Percentiles rank a stretch among this genome's conserved stretches.
Evolutionary conservation across 176 grass and related monocot species (phyloP).

Genomic region (Cymbopogon citratus): DNA sequence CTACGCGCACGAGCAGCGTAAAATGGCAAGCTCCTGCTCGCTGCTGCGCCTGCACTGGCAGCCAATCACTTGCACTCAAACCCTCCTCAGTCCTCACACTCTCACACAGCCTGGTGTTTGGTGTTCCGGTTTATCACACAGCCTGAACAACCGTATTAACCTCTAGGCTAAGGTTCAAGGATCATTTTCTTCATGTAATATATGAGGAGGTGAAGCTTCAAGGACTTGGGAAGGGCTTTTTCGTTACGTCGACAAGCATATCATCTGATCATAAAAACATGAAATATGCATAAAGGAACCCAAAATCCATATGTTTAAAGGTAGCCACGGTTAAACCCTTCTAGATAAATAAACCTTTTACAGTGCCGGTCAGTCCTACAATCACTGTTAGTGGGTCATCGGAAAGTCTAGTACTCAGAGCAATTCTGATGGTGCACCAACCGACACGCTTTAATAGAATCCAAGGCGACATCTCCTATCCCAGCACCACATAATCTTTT

Average conservation of each 20-base stretch:
- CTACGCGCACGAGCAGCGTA: background rate
- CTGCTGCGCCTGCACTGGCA: background rate
- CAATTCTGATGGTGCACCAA: background rate
- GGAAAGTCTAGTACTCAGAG: background rate
- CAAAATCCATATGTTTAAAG: background rate
- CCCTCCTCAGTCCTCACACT: no score
- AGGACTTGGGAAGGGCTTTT: background rate
- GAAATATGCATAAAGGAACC: background rate
- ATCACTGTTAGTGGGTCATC: no score
- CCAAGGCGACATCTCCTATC: background rate
- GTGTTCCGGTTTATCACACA: no score
- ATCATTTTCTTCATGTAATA: background rate
- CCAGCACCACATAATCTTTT: background rate
- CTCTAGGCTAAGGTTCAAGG: background rate
- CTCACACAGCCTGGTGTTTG: background rate
- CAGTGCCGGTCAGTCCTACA: fast-evolving
- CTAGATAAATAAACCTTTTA: background rate
- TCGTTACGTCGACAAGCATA: no score
- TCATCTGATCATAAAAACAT: background rate
- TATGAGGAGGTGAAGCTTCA: background rate
- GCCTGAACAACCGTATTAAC: no score
- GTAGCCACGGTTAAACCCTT: background rate
- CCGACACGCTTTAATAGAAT: background rate
- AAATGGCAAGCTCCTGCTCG: background rate
- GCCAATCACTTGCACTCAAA: background rate